phyloP scores from a whole-genome alignment of 208 protist genomes.

The Leishmania martiniquensis region DNA sequence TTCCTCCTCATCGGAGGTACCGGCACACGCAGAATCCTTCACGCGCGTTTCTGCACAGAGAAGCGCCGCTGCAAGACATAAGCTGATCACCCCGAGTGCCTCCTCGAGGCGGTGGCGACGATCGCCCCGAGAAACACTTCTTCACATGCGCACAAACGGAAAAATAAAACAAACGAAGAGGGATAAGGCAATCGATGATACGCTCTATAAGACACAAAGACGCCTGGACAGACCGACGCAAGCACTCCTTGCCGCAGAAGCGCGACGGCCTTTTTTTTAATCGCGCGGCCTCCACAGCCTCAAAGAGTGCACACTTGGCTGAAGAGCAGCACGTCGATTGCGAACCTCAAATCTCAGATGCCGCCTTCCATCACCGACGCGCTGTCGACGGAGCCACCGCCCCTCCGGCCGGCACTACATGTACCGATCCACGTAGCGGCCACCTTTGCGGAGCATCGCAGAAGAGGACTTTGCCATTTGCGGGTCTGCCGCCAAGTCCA shows the following conservation, averaged over 20 bases:
- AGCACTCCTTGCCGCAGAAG: not conserved
- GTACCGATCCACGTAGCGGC: slow-evolving; percentile 31
- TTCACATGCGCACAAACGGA: not conserved
- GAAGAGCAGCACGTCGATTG: not conserved
- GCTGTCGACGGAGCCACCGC: not conserved
- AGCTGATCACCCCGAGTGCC: not conserved
- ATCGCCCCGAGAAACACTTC: not conserved
- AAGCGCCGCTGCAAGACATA: not conserved
- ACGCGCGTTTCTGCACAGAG: no score
- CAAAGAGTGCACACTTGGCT: not conserved
- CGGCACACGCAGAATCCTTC: not conserved
- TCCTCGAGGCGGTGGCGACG: not conserved
- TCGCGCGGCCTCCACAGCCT: not conserved
- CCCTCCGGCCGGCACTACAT: slow-evolving; percentile 7
- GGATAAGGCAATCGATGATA: not conserved
- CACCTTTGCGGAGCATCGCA: not conserved
- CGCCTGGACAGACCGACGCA: not conserved
- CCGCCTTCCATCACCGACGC: not conserved
- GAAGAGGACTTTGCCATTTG: not conserved
- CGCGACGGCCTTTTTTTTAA: not conserved
- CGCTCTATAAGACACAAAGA: slow-evolving; percentile 7
- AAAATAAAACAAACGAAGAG: no score
- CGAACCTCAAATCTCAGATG: not conserved
- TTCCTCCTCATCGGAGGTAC: not conserved
- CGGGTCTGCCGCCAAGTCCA: not conserved